Evolutionary conservation across 1,139 yeast genomes (phyloP).

Genomic region (Yamadazyma kanchanaburiensis): DNA sequence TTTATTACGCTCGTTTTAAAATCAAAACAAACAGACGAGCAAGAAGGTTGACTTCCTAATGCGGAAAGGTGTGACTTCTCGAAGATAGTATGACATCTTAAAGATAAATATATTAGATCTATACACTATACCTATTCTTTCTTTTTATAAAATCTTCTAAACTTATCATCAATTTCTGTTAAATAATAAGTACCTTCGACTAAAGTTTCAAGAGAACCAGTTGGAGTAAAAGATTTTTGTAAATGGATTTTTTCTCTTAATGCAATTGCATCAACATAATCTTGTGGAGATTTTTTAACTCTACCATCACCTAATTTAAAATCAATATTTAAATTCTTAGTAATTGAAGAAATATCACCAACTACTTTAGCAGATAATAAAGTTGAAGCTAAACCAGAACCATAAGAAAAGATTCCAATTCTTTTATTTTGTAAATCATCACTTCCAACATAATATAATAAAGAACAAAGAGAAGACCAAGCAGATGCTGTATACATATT

Average conservation of each 20-base stretch:
- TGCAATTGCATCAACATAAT: constrained; percentile 76
- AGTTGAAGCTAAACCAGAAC: constrained; percentile 95
- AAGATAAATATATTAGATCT: background rate
- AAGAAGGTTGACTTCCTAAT: constrained; percentile 5
- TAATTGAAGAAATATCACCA: constrained; percentile 76
- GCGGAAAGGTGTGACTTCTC: constrained; percentile 4
- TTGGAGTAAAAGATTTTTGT: constrained; percentile 74
- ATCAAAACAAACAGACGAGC: constrained; percentile 12
- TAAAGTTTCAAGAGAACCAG: constrained; percentile 71
- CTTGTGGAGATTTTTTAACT: constrained; percentile 64
- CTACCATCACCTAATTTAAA: constrained; percentile 65
- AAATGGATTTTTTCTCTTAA: constrained; percentile 88
- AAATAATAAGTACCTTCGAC: constrained; percentile 81
- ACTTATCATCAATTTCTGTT: constrained; percentile 81
- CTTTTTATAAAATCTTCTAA: constrained; percentile 52
- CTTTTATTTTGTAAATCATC: constrained; percentile 78
- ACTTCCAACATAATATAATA: constrained; percentile 70
- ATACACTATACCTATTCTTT: constrained; percentile 7
- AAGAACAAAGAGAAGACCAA: constrained; percentile 83
- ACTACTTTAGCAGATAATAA: constrained; percentile 75
- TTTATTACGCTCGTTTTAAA: constrained; percentile 10
- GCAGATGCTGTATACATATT: constrained; percentile 97
- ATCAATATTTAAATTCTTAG: constrained; percentile 64
- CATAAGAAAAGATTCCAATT: constrained; percentile 92
- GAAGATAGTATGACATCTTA: constrained; percentile 1